These are phyloP conservation scores for Xylaria sp. DNA, from an alignment of 2,329 filamentous ascomycete species.

Conservation along the genomic window DNA sequence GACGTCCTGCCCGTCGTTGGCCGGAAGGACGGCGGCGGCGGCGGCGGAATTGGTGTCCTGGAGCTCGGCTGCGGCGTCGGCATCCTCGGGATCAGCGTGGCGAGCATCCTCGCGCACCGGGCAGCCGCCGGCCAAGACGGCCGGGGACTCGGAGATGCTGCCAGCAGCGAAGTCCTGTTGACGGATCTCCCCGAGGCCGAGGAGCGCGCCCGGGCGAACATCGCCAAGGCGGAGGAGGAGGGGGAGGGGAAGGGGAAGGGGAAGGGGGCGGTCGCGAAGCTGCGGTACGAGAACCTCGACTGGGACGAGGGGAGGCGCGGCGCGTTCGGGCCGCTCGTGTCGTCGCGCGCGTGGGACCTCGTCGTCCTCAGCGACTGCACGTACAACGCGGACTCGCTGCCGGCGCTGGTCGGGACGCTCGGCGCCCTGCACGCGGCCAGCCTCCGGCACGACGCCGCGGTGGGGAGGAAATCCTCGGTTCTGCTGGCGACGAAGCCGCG, in stretches of 20 bases:
- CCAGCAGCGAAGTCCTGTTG: conserved; percentile 53
- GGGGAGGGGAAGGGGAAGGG: not conserved
- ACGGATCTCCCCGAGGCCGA: conserved; percentile 61
- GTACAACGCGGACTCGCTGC: conserved; percentile 61
- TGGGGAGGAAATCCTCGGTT: conserved; percentile 42
- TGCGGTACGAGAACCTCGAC: conserved; percentile 59
- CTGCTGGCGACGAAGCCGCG: conserved; percentile 60
- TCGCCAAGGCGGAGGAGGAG: conserved; percentile 32
- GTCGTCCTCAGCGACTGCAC: conserved; percentile 63
- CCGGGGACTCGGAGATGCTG: conserved; percentile 7
- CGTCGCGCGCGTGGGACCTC: conserved; percentile 52
- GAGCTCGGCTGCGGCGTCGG: conserved; percentile 62
- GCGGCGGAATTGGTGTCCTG: conserved; percentile 53
- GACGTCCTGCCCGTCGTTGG: conserved; percentile 19
- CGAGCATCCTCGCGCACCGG: conserved; percentile 37
- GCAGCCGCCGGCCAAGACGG: conserved; percentile 26
- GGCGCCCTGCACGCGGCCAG: conserved; percentile 50
- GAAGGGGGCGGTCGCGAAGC: conserved; percentile 2
- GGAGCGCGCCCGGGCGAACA: conserved; percentile 51
- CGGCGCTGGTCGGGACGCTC: conserved; percentile 56
- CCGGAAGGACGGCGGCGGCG: conserved; percentile 30
- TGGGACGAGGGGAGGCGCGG: conserved; percentile 57
- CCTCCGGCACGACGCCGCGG: conserved; percentile 1
- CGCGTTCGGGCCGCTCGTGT: conserved; percentile 45
- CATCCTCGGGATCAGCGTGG: conserved; percentile 55